Evolutionary conservation across 2,329 filamentous ascomycete genomes (phyloP).

Genomic region (Nothopassalora personata): DNA sequence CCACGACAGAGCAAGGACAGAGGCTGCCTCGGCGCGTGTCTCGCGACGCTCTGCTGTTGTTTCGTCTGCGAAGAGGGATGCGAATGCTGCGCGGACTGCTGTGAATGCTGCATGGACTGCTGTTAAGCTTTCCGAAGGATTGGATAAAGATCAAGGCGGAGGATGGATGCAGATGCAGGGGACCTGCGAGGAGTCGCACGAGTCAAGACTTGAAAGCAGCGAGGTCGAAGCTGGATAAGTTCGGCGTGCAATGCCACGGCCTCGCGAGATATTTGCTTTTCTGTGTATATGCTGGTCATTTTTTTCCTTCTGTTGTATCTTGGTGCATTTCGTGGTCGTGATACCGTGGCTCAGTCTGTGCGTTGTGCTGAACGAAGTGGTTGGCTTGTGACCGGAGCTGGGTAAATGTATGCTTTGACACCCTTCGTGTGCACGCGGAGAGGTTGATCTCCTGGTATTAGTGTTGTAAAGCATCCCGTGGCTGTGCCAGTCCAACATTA

Average conservation of each 20-base stretch:
- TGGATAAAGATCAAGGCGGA: neutral
- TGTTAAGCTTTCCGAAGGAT: slow-evolving; percentile 18
- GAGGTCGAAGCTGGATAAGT: neutral
- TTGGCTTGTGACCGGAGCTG: too few species aligned
- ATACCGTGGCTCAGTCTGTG: neutral
- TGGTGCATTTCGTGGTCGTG: neutral
- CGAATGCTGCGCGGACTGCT: slow-evolving; percentile 60
- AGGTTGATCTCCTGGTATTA: too few species aligned
- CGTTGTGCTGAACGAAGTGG: too few species aligned
- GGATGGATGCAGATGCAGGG: neutral
- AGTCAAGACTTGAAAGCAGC: neutral
- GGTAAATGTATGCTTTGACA: too few species aligned
- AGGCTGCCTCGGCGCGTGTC: slow-evolving; percentile 49
- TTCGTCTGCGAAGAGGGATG: slow-evolving; percentile 61
- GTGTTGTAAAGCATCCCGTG: too few species aligned
- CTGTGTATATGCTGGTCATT: slow-evolving; percentile 19
- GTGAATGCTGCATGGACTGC: slow-evolving; percentile 45
- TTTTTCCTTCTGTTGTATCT: neutral
- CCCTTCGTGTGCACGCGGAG: too few species aligned
- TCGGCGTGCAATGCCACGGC: neutral
- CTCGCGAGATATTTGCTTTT: neutral
- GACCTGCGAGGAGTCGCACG: neutral
- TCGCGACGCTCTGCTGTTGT: slow-evolving; percentile 57
- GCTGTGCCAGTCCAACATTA: too few species aligned
- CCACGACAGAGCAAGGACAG: slow-evolving; percentile 39